Evolutionary conservation across 2,329 filamentous ascomycete genomes (phyloP), one percentile per base, ranked within the genome.

Genomic region (Paracoccidioides brasiliensis): DNA sequence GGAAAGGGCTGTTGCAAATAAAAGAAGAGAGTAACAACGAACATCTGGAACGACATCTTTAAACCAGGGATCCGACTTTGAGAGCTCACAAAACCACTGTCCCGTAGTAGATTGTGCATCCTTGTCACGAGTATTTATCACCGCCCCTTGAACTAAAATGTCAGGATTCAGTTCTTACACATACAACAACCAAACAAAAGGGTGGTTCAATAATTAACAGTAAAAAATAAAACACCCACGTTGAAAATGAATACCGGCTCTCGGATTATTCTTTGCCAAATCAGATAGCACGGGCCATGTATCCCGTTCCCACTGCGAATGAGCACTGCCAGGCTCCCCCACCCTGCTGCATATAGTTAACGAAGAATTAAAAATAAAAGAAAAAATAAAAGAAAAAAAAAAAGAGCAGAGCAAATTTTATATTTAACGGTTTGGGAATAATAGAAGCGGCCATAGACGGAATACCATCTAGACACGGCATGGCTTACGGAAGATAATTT

Each of bases 211-310:
- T 22, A 22, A 22, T 22, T 22, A 22, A 22, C 22, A 22, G 2
- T 22, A 22, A 22, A 22, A 15, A 40, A 40, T 5, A n/a, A 35
- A n/a, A 52, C n/a, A n/a, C 58, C 53, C 65, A 82, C 82, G 78
- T 72, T 90, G 87, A 59, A 89, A 86, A 66, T 93, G 87, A 51
- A 94, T 81, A 5, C 88, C 88, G 2, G 88, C 84, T 61, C 91
- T 87, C 0, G 86, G 86, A 0, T 85, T 77, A 50, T 86, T 77
- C 58, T 78, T 75, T 0, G 80, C 78, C 10, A 88, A 70, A 14
- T 79, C 74, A 61, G 77, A 78, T 54, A 88, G 69, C 55, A 80
- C 80, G 2, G 79, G 76, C 81, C 82, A 87, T 4, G 83, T 86
- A 37, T 78, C 74, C 56, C 74, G 74, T 64, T 88, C 84, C 78